Conservation (phyloP, 345 rosid genomes). For the Populus pruinosa region DNA sequence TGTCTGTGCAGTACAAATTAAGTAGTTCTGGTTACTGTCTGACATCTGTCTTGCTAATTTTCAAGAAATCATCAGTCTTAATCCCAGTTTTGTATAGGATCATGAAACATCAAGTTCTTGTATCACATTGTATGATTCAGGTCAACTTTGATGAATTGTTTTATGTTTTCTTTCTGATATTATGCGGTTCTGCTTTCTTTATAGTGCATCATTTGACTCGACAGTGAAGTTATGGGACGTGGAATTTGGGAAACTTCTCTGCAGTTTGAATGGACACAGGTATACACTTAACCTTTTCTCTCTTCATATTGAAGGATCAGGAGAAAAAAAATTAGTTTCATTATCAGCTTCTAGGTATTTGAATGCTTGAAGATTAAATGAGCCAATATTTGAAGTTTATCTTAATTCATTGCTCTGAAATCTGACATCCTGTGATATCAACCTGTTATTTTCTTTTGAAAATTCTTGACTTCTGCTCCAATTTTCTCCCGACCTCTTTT, state of each 20-base stretch:
- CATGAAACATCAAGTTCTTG: not conserved
- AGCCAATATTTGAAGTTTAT: not conserved
- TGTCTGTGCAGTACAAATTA: not conserved
- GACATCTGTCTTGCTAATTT: not conserved
- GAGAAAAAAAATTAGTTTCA: not conserved
- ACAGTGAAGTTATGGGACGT: slow-evolving; percentile 98
- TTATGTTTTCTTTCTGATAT: not conserved
- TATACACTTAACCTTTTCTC: slow-evolving; percentile 10
- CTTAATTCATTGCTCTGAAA: not conserved
- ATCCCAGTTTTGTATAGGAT: not conserved
- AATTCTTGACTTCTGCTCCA: not conserved
- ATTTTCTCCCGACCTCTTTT: too few relatives aligned
- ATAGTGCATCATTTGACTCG: slow-evolving; percentile 98
- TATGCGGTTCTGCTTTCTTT: slow-evolving; percentile 10
- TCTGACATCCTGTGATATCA: not conserved
- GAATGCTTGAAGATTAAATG: not conserved
- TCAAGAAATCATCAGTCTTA: not conserved
- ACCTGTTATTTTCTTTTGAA: too few relatives aligned
- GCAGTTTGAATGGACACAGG: slow-evolving; percentile 94
- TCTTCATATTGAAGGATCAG: not conserved
- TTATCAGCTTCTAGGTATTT: not conserved
- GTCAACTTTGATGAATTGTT: not conserved
- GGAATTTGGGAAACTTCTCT: slow-evolving; percentile 78
- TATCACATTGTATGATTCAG: not conserved
- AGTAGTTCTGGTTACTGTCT: not conserved